A percentile compares a stretch with the other conserved stretches of the same genome.
Evolutionary conservation across 306 rosid genomes (phyloP).

Genomic region (Geum urbanum): DNA sequence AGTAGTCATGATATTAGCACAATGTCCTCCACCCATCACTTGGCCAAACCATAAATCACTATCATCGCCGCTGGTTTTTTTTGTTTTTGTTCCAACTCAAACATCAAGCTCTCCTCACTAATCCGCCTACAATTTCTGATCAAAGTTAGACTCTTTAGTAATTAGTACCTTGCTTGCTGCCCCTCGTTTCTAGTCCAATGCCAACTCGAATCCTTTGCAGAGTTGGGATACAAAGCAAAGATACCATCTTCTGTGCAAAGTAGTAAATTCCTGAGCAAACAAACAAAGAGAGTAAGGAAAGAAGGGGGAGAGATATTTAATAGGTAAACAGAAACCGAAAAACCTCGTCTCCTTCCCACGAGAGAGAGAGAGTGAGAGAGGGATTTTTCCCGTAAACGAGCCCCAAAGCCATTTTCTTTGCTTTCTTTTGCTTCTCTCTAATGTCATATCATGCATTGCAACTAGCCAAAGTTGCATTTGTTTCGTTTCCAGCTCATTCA

Average conservation of each 20-base stretch:
- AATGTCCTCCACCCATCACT: neutral
- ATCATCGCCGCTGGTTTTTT: neutral
- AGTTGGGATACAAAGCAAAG: neutral
- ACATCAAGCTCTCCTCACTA: neutral
- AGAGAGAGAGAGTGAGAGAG: too few species aligned
- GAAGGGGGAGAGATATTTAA: neutral
- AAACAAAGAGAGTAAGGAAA: neutral
- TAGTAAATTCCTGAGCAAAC: slow-evolving; percentile 4
- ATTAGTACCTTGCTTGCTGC: too few species aligned
- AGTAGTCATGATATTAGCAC: neutral
- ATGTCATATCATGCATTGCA: slow-evolving; percentile 81
- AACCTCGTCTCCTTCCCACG: slow-evolving; percentile 45
- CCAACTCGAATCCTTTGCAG: too few species aligned
- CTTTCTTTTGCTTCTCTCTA: slow-evolving; percentile 28
- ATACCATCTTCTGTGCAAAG: neutral
- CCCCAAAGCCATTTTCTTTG: slow-evolving; percentile 34
- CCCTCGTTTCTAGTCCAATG: too few species aligned
- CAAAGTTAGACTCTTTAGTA: neutral
- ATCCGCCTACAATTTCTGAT: neutral
- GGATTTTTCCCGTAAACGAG: slow-evolving; percentile 41
- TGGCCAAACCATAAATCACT: neutral
- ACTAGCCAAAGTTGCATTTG: slow-evolving; percentile 14
- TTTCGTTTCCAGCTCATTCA: slow-evolving; percentile 67
- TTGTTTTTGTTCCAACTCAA: neutral
- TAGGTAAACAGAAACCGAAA: slow-evolving; percentile 25